Conservation (phyloP, 2,329 filamentous ascomycete genomes). For the Hirsutella rhossiliensis region DNA sequence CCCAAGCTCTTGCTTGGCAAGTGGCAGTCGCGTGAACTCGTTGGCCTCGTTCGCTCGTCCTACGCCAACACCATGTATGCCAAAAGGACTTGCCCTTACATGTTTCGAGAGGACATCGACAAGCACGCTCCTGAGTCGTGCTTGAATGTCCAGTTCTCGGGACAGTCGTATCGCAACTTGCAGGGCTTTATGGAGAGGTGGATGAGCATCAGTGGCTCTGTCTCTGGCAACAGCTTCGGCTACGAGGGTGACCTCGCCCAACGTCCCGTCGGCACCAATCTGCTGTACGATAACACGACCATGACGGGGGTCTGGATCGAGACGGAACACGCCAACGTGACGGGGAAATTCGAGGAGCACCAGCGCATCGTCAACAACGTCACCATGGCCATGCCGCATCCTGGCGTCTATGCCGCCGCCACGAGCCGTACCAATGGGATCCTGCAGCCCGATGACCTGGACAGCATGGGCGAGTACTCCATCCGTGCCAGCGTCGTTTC, state of each 20-base stretch:
- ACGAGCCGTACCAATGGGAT: slow-evolving; percentile 50
- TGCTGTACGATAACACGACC: slow-evolving; percentile 62
- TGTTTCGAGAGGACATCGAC: slow-evolving; percentile 35
- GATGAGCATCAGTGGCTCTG: slow-evolving; percentile 31
- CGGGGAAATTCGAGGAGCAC: slow-evolving; percentile 32
- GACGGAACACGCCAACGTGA: slow-evolving; percentile 36
- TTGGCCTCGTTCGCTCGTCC: slow-evolving; percentile 43
- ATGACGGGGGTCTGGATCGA: slow-evolving; percentile 60
- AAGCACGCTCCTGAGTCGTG: slow-evolving; percentile 40
- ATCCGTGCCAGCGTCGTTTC: slow-evolving; percentile 58
- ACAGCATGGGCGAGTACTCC: slow-evolving; percentile 56
- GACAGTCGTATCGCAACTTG: slow-evolving; percentile 60
- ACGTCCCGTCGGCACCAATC: slow-evolving; percentile 48
- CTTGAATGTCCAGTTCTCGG: slow-evolving; percentile 56
- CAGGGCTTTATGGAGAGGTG: slow-evolving; percentile 47
- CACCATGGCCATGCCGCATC: slow-evolving; percentile 66
- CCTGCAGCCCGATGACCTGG: slow-evolving; percentile 53
- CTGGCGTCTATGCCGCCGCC: slow-evolving; percentile 53
- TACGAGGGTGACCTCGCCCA: slow-evolving; percentile 24
- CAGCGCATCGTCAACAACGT: slow-evolving; percentile 60
- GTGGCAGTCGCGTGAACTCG: slow-evolving; percentile 35
- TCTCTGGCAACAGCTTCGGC: slow-evolving; percentile 27
- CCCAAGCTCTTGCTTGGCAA: slow-evolving; percentile 54
- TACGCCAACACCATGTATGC: slow-evolving; percentile 55
- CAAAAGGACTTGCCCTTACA: slow-evolving; percentile 43